phyloP scores from a whole-genome alignment of 192 early-diverging fungal genomes.

The Lunasporangiospora selenospora region DNA sequence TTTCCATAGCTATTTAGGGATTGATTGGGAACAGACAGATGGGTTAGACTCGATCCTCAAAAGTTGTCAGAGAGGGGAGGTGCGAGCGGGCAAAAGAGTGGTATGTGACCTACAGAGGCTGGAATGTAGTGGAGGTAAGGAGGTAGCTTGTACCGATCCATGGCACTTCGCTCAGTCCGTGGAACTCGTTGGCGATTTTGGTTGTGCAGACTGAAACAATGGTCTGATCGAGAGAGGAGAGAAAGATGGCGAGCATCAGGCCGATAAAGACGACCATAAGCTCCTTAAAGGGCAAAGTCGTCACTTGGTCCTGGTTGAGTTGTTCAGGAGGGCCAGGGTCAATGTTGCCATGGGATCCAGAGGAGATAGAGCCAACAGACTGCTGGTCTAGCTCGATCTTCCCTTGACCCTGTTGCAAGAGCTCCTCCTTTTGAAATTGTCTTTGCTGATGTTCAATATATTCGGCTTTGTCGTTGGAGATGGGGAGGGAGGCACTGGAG shows the following conservation, averaged over 20 bases:
- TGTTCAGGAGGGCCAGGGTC: conserved; percentile 8
- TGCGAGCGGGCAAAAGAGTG: background rate
- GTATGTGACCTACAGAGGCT: conserved; percentile 56
- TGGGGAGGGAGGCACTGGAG: conserved; percentile 2
- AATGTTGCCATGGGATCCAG: conserved; percentile 13
- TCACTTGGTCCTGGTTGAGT: background rate
- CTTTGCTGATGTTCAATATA: background rate
- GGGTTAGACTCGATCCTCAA: conserved; percentile 42
- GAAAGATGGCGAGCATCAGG: conserved; percentile 60
- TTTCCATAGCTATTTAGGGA: conserved; percentile 66
- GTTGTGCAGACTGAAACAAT: conserved; percentile 75
- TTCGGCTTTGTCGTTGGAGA: conserved; percentile 11
- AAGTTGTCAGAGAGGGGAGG: conserved; percentile 27
- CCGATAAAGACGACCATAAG: conserved; percentile 50
- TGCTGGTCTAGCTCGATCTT: background rate
- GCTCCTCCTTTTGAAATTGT: conserved; percentile 7
- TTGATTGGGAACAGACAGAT: conserved; percentile 4
- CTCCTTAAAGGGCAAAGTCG: conserved; percentile 18
- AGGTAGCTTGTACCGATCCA: conserved; percentile 76
- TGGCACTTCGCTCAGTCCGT: conserved; percentile 57
- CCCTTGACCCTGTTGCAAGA: background rate
- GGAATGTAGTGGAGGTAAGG: conserved; percentile 70
- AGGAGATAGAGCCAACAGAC: background rate
- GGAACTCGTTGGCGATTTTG: conserved; percentile 70
- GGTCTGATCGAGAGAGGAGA: conserved; percentile 77